Base-by-base conservation (phyloP, 257 asterid species). In the Plantago elongata region DNA sequence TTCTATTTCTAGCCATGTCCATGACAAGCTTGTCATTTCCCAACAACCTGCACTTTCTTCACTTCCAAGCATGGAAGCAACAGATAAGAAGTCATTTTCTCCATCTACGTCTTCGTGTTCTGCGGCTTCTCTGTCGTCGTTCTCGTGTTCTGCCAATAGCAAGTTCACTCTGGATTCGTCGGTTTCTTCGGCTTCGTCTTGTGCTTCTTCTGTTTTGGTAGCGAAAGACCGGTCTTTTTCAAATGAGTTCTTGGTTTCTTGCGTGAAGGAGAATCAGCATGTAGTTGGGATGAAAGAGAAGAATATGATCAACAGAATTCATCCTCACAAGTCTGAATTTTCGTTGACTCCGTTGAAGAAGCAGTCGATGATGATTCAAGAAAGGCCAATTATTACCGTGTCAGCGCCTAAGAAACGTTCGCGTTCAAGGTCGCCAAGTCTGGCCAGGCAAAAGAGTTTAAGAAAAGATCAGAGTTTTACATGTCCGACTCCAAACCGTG, bases 261-360 rank as follows among this genome's bases (percentile, higher is more conserved):
- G 96, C 46, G 85, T 54, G n/a, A 80, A 77, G 63, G 88, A 83
- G 13, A 84, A 83, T 55, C 85, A 85, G 3, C 95, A 79, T n/a
- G 44, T 79, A 17, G 57, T 77, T 45, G 73, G 79, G 16, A 51
- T 67, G 1, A 72, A 67, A 22, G 66, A 55, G 6, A 67, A 46
- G 51, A 67, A 9, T 4, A 38, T 3, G 45, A 10, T 50, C 37
- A 50, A 42, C 14, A 67, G 42, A 55, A 47, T 46, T 8, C 72
- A 55, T 22, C 51, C 72, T 13, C 66, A 46, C 17, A 61, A 40
- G 64, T 62, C 14, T 3, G 43, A 54, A 8, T 50, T 48, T 9
- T 44, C 67, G 9, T 37, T 2, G 27, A 22, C 72, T 9, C 52
- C 61, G 13, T 7, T 54, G 5, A 3, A 15, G n/a, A 79, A 69